These are phyloP conservation scores for Aspergillus diversus DNA, from an alignment of 495 filamentous ascomycete species.

Conservation along the genomic window DNA sequence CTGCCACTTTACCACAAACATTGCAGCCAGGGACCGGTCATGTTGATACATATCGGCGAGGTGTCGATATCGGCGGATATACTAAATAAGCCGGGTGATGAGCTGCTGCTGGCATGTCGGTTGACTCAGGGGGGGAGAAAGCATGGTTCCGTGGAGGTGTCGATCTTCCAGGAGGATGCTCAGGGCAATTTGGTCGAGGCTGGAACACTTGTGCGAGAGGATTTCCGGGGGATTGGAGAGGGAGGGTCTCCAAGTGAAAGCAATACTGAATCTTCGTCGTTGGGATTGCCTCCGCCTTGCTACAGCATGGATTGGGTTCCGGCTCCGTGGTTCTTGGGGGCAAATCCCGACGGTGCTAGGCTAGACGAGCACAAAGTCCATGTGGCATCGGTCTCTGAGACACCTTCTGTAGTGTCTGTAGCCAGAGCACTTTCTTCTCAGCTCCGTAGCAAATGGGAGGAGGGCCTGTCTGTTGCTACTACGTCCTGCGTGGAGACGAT, in stretches of 20 bases:
- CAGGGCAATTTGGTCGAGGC: background rate
- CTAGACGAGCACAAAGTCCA: background rate
- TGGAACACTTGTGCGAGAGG: background rate
- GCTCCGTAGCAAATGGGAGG: background rate
- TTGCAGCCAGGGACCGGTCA: slow-evolving; percentile 9
- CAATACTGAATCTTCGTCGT: background rate
- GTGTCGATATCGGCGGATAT: slow-evolving; percentile 10
- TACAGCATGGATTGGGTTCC: background rate
- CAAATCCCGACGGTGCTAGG: no score
- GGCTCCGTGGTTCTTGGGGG: background rate
- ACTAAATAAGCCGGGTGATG: slow-evolving; percentile 9
- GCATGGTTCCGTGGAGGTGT: slow-evolving; percentile 9
- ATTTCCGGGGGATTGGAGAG: slow-evolving; percentile 8
- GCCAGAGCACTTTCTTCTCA: background rate
- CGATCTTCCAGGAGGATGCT: slow-evolving; percentile 6
- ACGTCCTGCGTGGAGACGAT: background rate
- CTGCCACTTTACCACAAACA: slow-evolving; percentile 11
- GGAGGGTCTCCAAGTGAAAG: background rate
- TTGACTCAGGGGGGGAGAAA: background rate
- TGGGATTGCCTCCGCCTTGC: background rate
- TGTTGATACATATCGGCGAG: slow-evolving; percentile 13
- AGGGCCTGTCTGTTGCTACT: background rate
- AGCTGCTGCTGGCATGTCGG: background rate
- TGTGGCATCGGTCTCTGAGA: background rate
- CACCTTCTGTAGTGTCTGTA: background rate